Conservation (phyloP, 495 filamentous ascomycete species). For the Penicillium soppii region DNA sequence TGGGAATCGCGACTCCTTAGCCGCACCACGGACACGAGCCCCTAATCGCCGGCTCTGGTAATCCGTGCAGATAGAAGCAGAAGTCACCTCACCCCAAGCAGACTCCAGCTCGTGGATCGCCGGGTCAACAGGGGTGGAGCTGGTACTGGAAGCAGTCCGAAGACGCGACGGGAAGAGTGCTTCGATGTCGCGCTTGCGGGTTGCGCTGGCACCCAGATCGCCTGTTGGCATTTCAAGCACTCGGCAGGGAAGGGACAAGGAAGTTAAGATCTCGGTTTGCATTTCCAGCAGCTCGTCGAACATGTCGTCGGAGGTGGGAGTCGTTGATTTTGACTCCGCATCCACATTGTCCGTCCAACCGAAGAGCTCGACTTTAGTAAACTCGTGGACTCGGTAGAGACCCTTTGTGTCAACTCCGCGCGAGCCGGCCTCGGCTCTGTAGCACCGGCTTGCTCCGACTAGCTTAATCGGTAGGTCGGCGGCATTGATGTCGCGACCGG, state of each 20-base stretch:
- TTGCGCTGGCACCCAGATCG: slow-evolving; percentile 86
- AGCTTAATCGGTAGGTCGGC: slow-evolving; percentile 69
- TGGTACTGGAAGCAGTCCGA: slow-evolving; percentile 12
- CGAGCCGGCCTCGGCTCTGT: slow-evolving; percentile 90
- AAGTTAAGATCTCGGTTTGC: slow-evolving; percentile 76
- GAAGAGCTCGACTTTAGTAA: slow-evolving; percentile 98
- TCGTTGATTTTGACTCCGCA: slow-evolving; percentile 4
- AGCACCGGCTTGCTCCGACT: slow-evolving; percentile 83
- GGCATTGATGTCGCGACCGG: slow-evolving; percentile 63
- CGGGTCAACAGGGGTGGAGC: slow-evolving; percentile 6
- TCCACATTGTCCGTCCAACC: slow-evolving; percentile 65
- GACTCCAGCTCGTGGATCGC: slow-evolving; percentile 52
- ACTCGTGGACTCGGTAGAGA: slow-evolving; percentile 97
- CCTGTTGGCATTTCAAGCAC: slow-evolving; percentile 87
- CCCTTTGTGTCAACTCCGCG: slow-evolving; percentile 89
- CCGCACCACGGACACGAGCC: slow-evolving; percentile 58
- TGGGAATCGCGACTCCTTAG: slow-evolving; percentile 57
- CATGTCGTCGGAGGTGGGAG: slow-evolving; percentile 45
- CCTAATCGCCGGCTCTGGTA: slow-evolving; percentile 85
- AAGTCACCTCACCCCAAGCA: slow-evolving; percentile 94
- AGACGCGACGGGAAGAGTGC: slow-evolving; percentile 85
- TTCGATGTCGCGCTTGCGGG: slow-evolving; percentile 88
- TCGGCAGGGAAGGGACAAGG: slow-evolving; percentile 79
- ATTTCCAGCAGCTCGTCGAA: slow-evolving; percentile 83
- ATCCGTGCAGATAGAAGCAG: slow-evolving; percentile 87